phyloP scores from a whole-genome alignment of 2,329 filamentous ascomycete species.

The Akanthomyces muscarius region DNA sequence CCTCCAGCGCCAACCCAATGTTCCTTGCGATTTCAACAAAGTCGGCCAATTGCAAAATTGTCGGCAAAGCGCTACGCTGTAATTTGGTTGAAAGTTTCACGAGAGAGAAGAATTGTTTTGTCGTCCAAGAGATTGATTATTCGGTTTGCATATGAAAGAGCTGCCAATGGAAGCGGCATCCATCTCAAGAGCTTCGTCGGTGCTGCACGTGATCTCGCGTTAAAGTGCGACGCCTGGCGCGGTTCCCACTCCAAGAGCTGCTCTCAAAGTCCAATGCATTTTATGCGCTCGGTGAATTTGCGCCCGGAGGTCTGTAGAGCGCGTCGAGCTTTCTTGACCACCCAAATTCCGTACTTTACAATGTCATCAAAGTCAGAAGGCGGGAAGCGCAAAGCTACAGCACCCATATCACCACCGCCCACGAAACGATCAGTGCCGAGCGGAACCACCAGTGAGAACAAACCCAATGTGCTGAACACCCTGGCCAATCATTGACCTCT shows the following conservation, averaged over 20 bases:
- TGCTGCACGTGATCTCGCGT: slow-evolving; percentile 14
- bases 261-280: slow-evolving; percentile 1
- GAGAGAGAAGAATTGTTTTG: neutral
- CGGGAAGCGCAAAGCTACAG: slow-evolving; percentile 37
- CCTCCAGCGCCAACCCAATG: neutral
- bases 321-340: neutral
- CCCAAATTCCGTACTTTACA: neutral
- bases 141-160: neutral
- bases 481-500: slow-evolving; percentile 19
- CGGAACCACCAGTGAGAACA: slow-evolving; percentile 45
- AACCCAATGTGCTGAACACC: neutral
- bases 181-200: neutral
- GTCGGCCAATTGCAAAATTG: no score
- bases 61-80: no score
- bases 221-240: slow-evolving; percentile 6
- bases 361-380: slow-evolving; percentile 1
- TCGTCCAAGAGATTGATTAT: neutral
- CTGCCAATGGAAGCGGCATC: neutral
- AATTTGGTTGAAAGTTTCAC: neutral
- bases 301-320: neutral
- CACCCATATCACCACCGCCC: slow-evolving; percentile 49
- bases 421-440: slow-evolving; percentile 50
- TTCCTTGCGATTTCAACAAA: neutral
- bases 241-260: slow-evolving; percentile 7
- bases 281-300: neutral